phyloP scores from a whole-genome alignment of 2,329 filamentous ascomycete species.

The Pseudogymnoascus sp. region DNA sequence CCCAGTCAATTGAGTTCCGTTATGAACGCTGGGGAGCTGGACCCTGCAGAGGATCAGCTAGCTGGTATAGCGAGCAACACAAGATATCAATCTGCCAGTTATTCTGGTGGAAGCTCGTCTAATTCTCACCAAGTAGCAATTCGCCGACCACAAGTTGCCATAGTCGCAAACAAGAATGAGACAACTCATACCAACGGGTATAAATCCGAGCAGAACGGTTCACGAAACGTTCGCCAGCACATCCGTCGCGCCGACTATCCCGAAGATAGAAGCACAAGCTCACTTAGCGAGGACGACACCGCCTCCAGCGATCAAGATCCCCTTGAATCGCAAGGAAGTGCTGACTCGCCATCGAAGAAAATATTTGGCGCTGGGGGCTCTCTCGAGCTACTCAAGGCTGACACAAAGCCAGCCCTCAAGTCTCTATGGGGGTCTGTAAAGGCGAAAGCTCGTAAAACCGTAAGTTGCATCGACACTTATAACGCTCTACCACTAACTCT shows the following conservation, averaged over 20 bases:
- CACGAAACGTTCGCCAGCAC: neutral
- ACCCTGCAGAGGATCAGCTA: neutral
- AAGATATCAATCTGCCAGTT: neutral
- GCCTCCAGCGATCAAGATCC: neutral
- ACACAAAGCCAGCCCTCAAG: constrained; percentile 4
- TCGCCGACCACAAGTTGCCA: neutral
- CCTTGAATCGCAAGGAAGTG: neutral
- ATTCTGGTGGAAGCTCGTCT: neutral
- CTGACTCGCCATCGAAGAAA: neutral
- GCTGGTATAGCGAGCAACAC: neutral
- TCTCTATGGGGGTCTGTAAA: constrained; percentile 6
- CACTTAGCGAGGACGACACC: neutral
- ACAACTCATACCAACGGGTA: neutral
- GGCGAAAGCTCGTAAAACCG: neutral
- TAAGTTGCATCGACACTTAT: neutral
- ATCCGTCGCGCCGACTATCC: neutral
- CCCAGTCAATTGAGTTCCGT: neutral
- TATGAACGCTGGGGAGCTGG: neutral
- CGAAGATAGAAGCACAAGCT: neutral
- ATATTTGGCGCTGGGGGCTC: neutral
- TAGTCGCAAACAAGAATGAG: neutral
- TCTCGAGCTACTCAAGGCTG: neutral
- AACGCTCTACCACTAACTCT: neutral
- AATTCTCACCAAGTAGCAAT: neutral
- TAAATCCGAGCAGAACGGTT: neutral